Conservation (phyloP, 2,329 filamentous ascomycete genomes). For the Dothiorella sarmentorum region DNA sequence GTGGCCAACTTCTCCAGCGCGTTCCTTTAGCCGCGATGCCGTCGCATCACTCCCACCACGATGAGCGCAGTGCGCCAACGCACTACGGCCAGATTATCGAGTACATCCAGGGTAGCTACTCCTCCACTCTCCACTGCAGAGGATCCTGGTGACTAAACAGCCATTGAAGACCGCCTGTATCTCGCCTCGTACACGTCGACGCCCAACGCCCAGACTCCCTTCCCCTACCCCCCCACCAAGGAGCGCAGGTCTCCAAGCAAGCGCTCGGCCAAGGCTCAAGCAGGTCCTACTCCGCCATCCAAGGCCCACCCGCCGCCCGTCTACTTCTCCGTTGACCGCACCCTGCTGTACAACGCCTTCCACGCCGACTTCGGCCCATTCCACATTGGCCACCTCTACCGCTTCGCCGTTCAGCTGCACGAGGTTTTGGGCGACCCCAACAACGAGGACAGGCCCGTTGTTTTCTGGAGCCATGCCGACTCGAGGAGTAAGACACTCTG, state of each 20-base stretch:
- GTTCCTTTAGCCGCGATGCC: conserved; percentile 5
- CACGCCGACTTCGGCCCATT: conserved; percentile 97
- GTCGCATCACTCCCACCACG: conserved; percentile 12
- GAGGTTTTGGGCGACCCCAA: conserved; percentile 89
- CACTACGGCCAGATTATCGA: conserved; percentile 88
- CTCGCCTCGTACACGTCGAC: conserved; percentile 85
- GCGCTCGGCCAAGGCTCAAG: conserved; percentile 63
- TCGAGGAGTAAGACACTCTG: conserved; percentile 74
- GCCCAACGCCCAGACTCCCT: conserved; percentile 76
- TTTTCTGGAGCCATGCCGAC: conserved; percentile 94
- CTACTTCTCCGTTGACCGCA: conserved; percentile 94
- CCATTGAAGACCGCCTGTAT: conserved; percentile 76
- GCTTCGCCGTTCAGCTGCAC: conserved; percentile 93
- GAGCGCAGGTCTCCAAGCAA: conserved; percentile 68
- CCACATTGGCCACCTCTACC: conserved; percentile 94
- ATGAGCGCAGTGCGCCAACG: conserved; percentile 26
- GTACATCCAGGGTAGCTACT: conserved; percentile 80
- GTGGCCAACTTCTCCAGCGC: neutral
- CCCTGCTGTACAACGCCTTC: conserved; percentile 93
- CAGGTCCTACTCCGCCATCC: conserved; percentile 52
- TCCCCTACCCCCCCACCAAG: conserved; percentile 68
- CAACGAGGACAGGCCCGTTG: conserved; percentile 84
- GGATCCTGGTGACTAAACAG: neutral
- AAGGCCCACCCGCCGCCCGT: conserved; percentile 63
- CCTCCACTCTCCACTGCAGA: conserved; percentile 23